Conservation (phyloP, 768 basidiomycete species). For the Mycena pura region DNA sequence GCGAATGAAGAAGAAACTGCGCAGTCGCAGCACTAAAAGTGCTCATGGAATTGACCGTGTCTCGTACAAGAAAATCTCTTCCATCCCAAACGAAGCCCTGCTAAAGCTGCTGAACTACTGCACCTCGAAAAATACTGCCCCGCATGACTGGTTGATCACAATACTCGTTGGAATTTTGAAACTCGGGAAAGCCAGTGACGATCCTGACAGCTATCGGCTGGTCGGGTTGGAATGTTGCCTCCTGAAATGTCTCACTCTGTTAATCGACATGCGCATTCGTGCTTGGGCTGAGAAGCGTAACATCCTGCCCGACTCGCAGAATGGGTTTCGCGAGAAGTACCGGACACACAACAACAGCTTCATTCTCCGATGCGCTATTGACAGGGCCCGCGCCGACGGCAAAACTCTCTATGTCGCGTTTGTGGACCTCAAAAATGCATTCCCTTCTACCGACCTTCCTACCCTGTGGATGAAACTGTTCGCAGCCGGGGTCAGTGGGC, state of each 20-base stretch:
- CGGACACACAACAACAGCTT: constrained; percentile 37
- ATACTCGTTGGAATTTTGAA: constrained; percentile 9
- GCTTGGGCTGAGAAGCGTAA: constrained; percentile 19
- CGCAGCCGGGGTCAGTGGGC: constrained; percentile 27
- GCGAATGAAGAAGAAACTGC: background rate
- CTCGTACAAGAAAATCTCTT: background rate
- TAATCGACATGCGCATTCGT: constrained; percentile 25
- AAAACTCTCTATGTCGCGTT: constrained; percentile 32
- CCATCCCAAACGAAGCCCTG: background rate
- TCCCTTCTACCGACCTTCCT: constrained; percentile 38
- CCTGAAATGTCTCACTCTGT: constrained; percentile 28
- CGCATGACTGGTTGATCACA: background rate
- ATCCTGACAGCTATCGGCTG: constrained; percentile 22
- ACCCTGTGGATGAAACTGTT: constrained; percentile 38
- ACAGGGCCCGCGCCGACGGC: constrained; percentile 17
- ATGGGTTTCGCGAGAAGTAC: constrained; percentile 34
- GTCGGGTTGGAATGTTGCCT: constrained; percentile 28
- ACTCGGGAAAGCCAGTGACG: constrained; percentile 15
- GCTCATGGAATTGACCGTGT: background rate
- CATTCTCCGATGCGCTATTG: constrained; percentile 29
- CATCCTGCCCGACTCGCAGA: constrained; percentile 37
- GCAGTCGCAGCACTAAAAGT: background rate
- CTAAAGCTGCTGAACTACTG: background rate
- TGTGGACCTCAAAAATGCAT: constrained; percentile 39
- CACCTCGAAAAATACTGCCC: background rate